Evolutionary conservation across 768 basidiomycete species (phyloP).

Genomic region (Hygrophoropsis aurantiaca): DNA sequence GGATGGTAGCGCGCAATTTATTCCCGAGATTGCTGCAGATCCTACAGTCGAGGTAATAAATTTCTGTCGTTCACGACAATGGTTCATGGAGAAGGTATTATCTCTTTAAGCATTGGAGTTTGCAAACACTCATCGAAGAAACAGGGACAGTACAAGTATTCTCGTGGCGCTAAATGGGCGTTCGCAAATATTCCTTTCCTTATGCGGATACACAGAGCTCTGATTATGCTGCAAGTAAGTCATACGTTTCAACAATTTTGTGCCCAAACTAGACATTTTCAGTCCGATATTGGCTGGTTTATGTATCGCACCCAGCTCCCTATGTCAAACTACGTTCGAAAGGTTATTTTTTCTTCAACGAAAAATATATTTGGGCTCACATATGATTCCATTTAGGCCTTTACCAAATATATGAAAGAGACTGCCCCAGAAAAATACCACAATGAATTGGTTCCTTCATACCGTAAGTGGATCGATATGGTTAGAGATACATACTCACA

Average conservation of each 20-base stretch:
- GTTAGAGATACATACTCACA: neutral
- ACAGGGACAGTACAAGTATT: slow-evolving; percentile 45
- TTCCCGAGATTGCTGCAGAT: slow-evolving; percentile 53
- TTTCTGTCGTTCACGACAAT: slow-evolving; percentile 60
- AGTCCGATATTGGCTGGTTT: slow-evolving; percentile 16
- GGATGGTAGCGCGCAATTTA: slow-evolving; percentile 52
- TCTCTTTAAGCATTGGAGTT: neutral
- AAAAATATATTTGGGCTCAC: neutral
- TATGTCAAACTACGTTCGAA: slow-evolving; percentile 29
- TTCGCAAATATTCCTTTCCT: slow-evolving; percentile 50
- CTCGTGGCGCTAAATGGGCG: slow-evolving; percentile 45
- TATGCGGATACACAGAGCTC: slow-evolving; percentile 47
- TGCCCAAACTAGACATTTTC: neutral
- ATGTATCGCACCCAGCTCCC: slow-evolving; percentile 41
- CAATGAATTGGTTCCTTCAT: slow-evolving; percentile 48
- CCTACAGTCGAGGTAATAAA: slow-evolving; percentile 52
- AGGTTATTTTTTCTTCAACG: slow-evolving; percentile 25
- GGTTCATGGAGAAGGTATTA: slow-evolving; percentile 50
- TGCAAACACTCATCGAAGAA: neutral
- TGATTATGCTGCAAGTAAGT: slow-evolving; percentile 46
- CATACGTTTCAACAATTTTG: neutral
- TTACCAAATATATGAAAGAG: slow-evolving; percentile 44
- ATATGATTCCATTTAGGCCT: slow-evolving; percentile 31
- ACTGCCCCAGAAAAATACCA: slow-evolving; percentile 47
- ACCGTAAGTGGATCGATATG: slow-evolving; percentile 38